Evolutionary conservation across 768 basidiomycete genomes (phyloP).

Genomic region (Hortiboletus flavorubellus): DNA sequence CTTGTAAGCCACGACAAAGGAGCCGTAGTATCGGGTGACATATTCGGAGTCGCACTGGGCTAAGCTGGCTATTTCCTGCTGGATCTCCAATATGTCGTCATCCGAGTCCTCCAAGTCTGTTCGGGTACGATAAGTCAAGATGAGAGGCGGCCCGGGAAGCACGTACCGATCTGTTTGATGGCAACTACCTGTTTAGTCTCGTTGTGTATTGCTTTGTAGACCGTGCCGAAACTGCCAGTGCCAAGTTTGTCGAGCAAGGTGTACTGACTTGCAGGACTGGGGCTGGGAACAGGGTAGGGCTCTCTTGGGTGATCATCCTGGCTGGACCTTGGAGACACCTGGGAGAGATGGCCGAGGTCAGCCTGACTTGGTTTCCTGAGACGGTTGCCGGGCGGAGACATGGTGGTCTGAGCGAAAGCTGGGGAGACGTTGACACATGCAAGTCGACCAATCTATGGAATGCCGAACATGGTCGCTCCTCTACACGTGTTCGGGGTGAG

Average conservation of each 20-base stretch:
- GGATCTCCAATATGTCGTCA: constrained; percentile 98
- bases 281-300: constrained; percentile 68
- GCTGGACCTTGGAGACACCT: constrained; percentile 41
- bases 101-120: constrained; percentile 96
- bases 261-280: constrained; percentile 86
- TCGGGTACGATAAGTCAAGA: neutral
- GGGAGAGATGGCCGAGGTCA: constrained; percentile 40
- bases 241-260: constrained; percentile 95
- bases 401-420: constrained; percentile 29
- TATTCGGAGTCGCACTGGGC: constrained; percentile 96
- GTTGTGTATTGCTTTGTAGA: constrained; percentile 97
- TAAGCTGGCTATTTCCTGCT: constrained; percentile 95
- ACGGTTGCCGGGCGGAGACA: constrained; percentile 39
- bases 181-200: constrained; percentile 94
- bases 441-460: neutral
- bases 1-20: constrained; percentile 95
- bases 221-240: constrained; percentile 93
- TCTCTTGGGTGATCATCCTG: constrained; percentile 44
- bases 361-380: constrained; percentile 39
- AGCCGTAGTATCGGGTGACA: constrained; percentile 95
- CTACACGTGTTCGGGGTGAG: constrained; percentile 27
- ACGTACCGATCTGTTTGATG: constrained; percentile 94
- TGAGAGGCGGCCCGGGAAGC: constrained; percentile 2
- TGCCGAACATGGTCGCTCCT: constrained; percentile 15
- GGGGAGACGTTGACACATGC: constrained; percentile 17